phyloP scores from a whole-genome alignment of 2,329 filamentous ascomycete genomes.

The Fusarium agapanthi region DNA sequence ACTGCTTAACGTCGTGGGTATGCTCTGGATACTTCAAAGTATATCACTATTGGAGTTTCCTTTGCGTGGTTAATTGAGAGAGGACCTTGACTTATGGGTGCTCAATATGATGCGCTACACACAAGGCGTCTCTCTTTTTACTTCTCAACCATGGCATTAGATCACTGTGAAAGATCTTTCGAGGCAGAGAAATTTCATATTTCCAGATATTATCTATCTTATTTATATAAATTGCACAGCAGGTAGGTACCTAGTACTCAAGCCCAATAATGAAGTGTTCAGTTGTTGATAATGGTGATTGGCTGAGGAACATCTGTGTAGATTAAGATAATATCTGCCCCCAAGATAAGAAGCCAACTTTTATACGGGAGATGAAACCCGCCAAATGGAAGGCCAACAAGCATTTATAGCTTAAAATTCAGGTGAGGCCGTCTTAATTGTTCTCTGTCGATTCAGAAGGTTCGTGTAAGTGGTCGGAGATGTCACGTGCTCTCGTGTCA shows the following conservation, averaged over 20 bases:
- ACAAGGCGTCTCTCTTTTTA: no score
- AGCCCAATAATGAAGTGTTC: background rate
- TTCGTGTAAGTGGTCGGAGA: background rate
- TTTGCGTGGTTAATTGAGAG: background rate
- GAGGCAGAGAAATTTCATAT: background rate
- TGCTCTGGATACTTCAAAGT: background rate
- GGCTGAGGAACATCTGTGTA: background rate
- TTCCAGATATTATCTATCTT: background rate
- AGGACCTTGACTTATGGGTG: background rate
- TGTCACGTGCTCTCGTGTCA: conserved; percentile 26
- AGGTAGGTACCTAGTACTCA: background rate
- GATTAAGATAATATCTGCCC: background rate
- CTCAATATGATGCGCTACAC: background rate
- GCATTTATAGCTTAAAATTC: background rate
- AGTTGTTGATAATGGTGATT: background rate
- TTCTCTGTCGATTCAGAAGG: background rate
- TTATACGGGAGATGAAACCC: no score
- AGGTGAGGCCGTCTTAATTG: background rate
- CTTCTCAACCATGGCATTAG: background rate
- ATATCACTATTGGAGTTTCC: background rate
- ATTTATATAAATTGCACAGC: background rate
- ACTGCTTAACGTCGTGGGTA: background rate
- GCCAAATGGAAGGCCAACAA: background rate
- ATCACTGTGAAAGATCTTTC: background rate
- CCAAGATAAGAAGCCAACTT: background rate